Conservation (phyloP, 345 rosid species). For the Eucalyptus lansdowneana region DNA sequence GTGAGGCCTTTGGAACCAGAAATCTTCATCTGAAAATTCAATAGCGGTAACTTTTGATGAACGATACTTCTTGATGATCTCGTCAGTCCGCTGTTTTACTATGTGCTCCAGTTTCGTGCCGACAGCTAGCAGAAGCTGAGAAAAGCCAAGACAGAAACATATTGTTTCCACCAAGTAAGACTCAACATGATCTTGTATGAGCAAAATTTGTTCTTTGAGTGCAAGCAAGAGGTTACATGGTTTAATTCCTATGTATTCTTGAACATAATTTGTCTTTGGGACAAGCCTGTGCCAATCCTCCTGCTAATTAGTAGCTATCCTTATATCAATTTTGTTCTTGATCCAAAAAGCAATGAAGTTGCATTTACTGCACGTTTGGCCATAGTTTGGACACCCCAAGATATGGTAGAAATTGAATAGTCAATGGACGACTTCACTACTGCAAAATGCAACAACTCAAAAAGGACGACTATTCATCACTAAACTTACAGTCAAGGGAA, state of each 20-base stretch:
- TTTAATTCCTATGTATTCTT: neutral
- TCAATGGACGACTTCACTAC: neutral
- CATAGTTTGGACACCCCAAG: neutral
- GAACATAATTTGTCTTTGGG: neutral
- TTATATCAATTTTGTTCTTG: neutral
- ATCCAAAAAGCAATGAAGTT: neutral
- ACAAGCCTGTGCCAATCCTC: neutral
- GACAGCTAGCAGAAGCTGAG: constrained; percentile 59
- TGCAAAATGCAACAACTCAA: neutral
- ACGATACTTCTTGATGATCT: constrained; percentile 41
- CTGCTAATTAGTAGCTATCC: neutral
- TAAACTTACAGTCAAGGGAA: constrained; percentile 53
- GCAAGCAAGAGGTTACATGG: neutral
- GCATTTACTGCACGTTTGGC: neutral
- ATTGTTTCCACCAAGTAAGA: neutral
- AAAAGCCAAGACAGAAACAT: neutral
- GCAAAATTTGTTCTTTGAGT: neutral
- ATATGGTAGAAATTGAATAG: neutral
- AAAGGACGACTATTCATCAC: neutral
- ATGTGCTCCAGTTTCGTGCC: constrained; percentile 71
- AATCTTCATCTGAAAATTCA: no score
- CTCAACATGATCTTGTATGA: neutral
- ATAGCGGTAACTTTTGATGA: no score
- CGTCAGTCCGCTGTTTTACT: constrained; percentile 45
- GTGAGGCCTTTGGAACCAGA: no score